Base-by-base conservation (phyloP, 1,284 basidiomycete genomes). In the Inonotus obliquus region DNA sequence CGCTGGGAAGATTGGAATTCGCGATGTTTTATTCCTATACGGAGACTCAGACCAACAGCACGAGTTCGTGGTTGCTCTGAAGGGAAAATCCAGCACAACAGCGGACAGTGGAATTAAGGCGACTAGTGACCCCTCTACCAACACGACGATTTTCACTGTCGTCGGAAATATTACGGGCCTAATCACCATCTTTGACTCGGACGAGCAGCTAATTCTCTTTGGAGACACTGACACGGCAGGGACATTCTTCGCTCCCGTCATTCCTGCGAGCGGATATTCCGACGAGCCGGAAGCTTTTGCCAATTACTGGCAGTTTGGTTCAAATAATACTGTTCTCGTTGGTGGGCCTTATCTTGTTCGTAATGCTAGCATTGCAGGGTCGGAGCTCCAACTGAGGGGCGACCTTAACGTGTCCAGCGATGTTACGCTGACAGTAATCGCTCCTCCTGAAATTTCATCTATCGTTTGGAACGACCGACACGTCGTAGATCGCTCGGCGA, bases 381-480 rank as follows among this genome's bases (percentile, higher is more conserved):
- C 71, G 4, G 67, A 65, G 5, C 73, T 84, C 0, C 73, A 72
- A 5, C 69, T 85, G 21, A 65, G 69, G 1, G 83, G 83, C 4
- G 83, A 84, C 64, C 67, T 84, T 45, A 77, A 79, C 65, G 71
- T 70, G 2, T 76, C 65, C 65, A 57, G 65, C 69, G 27, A 71
- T 35, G 77, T 75, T 4, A 69, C 72, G 45, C 69, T 84, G 38
- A 79, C 76, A 0, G 74, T 88, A 17, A 78, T 89, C 57, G 83
- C 62, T 9, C 83, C 85, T 0, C 72, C 73, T 13, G 68, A 66
- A 1, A 74, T 92, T 55, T 74, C 69, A 6, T 69, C 75, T 0
- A 77, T 92, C 23, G 81, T 81, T 0, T 92, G 90, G 90, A 92
- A 92, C 65, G 89, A 85, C 13, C 69, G 79, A 54, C 66, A 65